Conservation (phyloP, 179 eudicot genomes). For the Spergularia azorica region DNA sequence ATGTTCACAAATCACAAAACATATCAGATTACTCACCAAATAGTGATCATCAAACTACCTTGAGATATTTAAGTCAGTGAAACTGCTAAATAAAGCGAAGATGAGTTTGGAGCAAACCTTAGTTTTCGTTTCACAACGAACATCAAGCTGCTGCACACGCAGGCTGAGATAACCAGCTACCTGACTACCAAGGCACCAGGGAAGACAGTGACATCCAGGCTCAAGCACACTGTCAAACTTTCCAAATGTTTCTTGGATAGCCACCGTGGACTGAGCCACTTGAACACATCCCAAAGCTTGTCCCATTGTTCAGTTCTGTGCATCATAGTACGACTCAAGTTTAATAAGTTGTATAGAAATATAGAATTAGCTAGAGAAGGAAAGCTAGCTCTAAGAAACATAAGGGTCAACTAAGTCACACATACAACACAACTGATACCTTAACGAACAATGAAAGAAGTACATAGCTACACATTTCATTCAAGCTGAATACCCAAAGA, state of each 20-base stretch:
- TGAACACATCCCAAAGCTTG: slow-evolving; percentile 51
- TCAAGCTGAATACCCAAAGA: neutral
- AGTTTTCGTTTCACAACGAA: slow-evolving; percentile 57
- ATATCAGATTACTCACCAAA: slow-evolving; percentile 2
- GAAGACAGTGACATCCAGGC: slow-evolving; percentile 55
- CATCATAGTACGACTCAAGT: slow-evolving; percentile 15
- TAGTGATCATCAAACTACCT: neutral
- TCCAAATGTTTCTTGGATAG: slow-evolving; percentile 43
- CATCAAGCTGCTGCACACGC: slow-evolving; percentile 55
- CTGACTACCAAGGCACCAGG: slow-evolving; percentile 53
- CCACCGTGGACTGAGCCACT: slow-evolving; percentile 54
- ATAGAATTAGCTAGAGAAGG: neutral
- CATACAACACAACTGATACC: neutral
- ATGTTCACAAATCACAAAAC: neutral
- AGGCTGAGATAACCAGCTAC: slow-evolving; percentile 45
- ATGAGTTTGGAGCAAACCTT: slow-evolving; percentile 32
- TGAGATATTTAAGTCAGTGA: neutral
- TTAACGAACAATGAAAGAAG: neutral
- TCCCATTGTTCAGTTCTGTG: slow-evolving; percentile 45
- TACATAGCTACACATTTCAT: neutral
- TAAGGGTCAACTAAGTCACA: neutral
- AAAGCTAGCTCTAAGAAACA: slow-evolving; percentile 6
- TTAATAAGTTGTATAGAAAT: neutral
- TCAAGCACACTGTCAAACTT: slow-evolving; percentile 42
- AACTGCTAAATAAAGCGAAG: neutral